Conservation (phyloP, 116 monocot genomes). For the Dioscorea cayenensis region DNA sequence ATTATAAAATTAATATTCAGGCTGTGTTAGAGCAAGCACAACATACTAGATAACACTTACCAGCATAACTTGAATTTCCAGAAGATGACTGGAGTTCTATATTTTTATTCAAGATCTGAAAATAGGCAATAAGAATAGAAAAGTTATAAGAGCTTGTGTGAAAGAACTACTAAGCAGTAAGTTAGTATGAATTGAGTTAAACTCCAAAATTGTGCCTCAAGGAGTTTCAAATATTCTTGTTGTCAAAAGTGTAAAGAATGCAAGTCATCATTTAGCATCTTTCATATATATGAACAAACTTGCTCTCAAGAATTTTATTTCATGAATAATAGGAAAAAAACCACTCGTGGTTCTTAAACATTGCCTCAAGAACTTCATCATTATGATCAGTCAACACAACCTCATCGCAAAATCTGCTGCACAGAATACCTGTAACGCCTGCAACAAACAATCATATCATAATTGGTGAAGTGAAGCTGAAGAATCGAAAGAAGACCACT, state of each 20-base stretch:
- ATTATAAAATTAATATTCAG: background rate
- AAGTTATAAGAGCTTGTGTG: too few relatives aligned
- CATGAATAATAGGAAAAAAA: background rate
- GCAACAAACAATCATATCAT: constrained; percentile 11
- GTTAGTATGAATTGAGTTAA: too few relatives aligned
- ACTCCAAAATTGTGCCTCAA: too few relatives aligned
- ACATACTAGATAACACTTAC: constrained; percentile 18
- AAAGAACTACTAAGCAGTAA: too few relatives aligned
- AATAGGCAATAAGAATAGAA: background rate
- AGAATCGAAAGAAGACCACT: background rate
- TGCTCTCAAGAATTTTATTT: too few relatives aligned
- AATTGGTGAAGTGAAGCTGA: background rate
- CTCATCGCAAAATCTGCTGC: constrained; percentile 71
- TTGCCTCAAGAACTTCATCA: constrained; percentile 97
- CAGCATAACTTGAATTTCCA: constrained; percentile 23
- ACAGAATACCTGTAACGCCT: constrained; percentile 94
- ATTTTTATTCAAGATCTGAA: constrained; percentile 73
- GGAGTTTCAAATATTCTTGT: too few relatives aligned
- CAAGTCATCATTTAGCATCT: too few relatives aligned
- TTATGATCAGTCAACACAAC: constrained; percentile 91
- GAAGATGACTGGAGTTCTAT: constrained; percentile 64
- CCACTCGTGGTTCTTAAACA: constrained; percentile 11
- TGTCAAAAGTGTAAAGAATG: too few relatives aligned
- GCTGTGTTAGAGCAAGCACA: background rate
- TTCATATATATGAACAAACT: too few relatives aligned